Base-by-base conservation (phyloP, 2,329 filamentous ascomycete species). In the Teratosphaeria nubilosa region DNA sequence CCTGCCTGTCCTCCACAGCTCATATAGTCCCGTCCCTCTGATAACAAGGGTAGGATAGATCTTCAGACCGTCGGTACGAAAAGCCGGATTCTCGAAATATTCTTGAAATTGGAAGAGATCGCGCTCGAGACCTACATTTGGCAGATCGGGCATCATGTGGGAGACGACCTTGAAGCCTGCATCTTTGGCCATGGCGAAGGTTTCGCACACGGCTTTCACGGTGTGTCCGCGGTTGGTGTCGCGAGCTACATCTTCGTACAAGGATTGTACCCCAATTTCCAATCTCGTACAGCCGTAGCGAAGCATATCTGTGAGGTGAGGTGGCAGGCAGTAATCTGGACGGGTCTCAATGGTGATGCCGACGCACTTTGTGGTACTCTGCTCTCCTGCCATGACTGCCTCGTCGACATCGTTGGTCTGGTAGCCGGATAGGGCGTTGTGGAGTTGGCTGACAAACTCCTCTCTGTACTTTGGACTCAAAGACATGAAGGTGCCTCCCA, bases 401-500 rank as follows among this genome's bases (percentile, higher is more conserved):
- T 99, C 94, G 67, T 99, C 92, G 13, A 99, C 94, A 62, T 95
- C 90, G 50, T 86, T 87, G 0, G 91, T 95, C 68, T 95, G 90
- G 71, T 99, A 99, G 7, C 94, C 94, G 64, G 91, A 96, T 7
- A 99, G 82, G 1, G 94, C 94, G 70, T 99, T 99, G 76, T 99
- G 94, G 55, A 99, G 81, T 70, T 96, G 92, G 0, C 91, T 87
- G 60, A 99, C 96, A 69, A 99, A 99, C 58, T 89, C 85, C 61
- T 99, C 90, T 30, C 94, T 82, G 73, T 99, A 99, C 25, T 87
- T 85, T 68, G 91, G 86, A 9, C 92, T 82, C 27, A 99, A 76
- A 2, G 92, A 97, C 95, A 99, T 99, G 75, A 99, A 99, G 0
- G 94, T 99, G 64, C 94, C 94, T 60, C 94, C 94, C 94, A 99